phyloP scores from a whole-genome alignment of 306 rosid genomes.

The Lithocarpus polystachyus region DNA sequence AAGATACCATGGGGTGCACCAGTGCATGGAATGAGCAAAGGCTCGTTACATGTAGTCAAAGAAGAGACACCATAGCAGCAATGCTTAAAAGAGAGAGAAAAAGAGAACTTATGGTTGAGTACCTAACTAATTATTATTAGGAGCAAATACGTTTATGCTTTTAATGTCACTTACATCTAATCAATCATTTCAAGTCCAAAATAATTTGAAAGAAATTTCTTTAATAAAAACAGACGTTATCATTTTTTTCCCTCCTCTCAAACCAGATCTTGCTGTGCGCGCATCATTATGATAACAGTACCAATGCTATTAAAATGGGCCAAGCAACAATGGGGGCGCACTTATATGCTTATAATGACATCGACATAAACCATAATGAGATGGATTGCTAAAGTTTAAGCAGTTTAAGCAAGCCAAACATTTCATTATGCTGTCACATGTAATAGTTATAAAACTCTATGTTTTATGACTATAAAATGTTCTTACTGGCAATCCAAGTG shows the following conservation, averaged over 20 bases:
- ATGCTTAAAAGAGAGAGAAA: background rate
- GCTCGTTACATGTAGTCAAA: background rate
- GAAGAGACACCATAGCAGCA: background rate
- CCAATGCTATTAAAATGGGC: background rate
- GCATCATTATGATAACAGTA: background rate
- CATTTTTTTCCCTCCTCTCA: background rate
- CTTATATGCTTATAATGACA: background rate
- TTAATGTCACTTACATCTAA: background rate
- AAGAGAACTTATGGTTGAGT: background rate
- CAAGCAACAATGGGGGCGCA: background rate
- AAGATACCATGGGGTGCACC: no score
- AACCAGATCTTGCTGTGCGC: background rate
- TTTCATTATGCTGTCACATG: background rate
- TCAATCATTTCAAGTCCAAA: background rate
- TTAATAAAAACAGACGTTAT: background rate
- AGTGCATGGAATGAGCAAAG: background rate
- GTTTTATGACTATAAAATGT: no score
- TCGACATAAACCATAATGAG: background rate
- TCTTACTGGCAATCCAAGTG: no score
- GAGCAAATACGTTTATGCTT: background rate
- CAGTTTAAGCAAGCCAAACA: background rate
- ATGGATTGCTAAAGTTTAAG: background rate
- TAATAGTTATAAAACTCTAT: background rate
- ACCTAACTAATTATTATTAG: background rate
- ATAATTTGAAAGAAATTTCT: background rate